Percentiles rank a stretch among this genome's conserved stretches.
These are phyloP conservation scores for Gymnopilus junonius DNA, from an alignment of 768 basidiomycete genomes.

Conservation along the genomic window DNA sequence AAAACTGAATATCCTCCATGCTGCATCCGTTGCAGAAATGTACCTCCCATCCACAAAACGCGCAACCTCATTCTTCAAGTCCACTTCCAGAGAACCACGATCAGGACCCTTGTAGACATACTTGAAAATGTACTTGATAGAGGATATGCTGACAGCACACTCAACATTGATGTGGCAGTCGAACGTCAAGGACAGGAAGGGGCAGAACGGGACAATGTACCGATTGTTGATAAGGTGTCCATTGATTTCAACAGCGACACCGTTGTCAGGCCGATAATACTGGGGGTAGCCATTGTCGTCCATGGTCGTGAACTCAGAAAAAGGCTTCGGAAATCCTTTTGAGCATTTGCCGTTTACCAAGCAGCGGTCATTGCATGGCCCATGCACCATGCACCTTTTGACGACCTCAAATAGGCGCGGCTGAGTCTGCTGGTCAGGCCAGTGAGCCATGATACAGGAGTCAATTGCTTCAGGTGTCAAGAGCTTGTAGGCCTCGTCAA, in stretches of 20 bases:
- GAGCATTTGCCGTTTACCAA: slow-evolving; percentile 40
- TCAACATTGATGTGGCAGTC: slow-evolving; percentile 54
- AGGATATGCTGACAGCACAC: slow-evolving; percentile 34
- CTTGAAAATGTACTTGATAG: slow-evolving; percentile 51
- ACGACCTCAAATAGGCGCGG: slow-evolving; percentile 35
- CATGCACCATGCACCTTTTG: slow-evolving; percentile 40
- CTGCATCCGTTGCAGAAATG: slow-evolving; percentile 33
- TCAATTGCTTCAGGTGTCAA: slow-evolving; percentile 41
- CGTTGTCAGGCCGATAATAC: slow-evolving; percentile 33
- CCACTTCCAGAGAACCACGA: slow-evolving; percentile 18
- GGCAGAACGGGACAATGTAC: slow-evolving; percentile 44
- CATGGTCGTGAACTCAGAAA: slow-evolving; percentile 21
- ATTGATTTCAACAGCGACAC: slow-evolving; percentile 24
- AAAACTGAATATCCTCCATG: slow-evolving; percentile 46
- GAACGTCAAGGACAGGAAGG: slow-evolving; percentile 34
- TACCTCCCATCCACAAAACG: slow-evolving; percentile 35
- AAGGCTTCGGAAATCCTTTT: slow-evolving; percentile 37
- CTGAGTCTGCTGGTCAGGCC: slow-evolving; percentile 44
- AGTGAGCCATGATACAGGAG: slow-evolving; percentile 40
- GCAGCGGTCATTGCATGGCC: slow-evolving; percentile 46
- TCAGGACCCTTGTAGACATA: slow-evolving; percentile 50
- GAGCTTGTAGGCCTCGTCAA: slow-evolving; percentile 38
- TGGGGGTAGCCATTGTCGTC: slow-evolving; percentile 24
- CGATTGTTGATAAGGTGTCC: slow-evolving; percentile 33
- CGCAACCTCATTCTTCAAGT: slow-evolving; percentile 42